Conservation (phyloP, 2,329 filamentous ascomycete species). For the Emmonsiellopsis sp. region DNA sequence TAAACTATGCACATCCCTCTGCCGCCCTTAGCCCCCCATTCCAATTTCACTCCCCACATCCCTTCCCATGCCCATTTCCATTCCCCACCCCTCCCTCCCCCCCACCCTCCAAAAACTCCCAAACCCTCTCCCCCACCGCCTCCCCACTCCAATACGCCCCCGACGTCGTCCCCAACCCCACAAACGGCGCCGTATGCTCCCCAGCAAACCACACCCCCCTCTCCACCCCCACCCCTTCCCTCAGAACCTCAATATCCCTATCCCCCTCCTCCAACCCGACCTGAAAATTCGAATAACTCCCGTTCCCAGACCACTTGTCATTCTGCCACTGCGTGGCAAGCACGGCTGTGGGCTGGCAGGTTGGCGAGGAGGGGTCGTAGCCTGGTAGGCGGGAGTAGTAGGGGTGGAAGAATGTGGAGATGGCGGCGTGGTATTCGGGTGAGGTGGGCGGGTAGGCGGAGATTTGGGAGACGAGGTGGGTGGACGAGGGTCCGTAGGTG, state of each 20-base stretch:
- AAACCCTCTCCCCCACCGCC: conserved; percentile 53
- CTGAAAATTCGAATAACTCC: conserved; percentile 80
- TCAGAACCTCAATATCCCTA: conserved; percentile 56
- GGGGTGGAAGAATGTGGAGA: conserved; percentile 61
- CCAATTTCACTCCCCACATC: neutral
- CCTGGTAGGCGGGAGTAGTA: conserved; percentile 68
- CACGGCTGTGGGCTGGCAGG: conserved; percentile 54
- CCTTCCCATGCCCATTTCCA: neutral
- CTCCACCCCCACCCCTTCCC: conserved; percentile 40
- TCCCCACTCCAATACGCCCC: conserved; percentile 92
- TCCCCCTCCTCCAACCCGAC: conserved; percentile 62
- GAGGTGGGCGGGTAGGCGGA: conserved; percentile 24
- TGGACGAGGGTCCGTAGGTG: conserved; percentile 35
- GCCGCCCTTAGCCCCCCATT: neutral
- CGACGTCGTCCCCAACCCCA: conserved; percentile 77
- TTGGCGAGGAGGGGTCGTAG: conserved; percentile 44
- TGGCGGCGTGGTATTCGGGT: conserved; percentile 42
- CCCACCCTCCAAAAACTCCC: conserved; percentile 3
- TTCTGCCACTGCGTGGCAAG: conserved; percentile 68
- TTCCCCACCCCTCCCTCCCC: neutral
- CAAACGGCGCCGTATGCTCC: conserved; percentile 84
- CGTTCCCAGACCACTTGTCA: conserved; percentile 70
- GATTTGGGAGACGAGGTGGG: conserved; percentile 29
- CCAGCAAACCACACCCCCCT: conserved; percentile 75
- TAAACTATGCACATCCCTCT: neutral